phyloP scores from a whole-genome alignment of 495 filamentous ascomycete species.

The Viridothelium virens region DNA sequence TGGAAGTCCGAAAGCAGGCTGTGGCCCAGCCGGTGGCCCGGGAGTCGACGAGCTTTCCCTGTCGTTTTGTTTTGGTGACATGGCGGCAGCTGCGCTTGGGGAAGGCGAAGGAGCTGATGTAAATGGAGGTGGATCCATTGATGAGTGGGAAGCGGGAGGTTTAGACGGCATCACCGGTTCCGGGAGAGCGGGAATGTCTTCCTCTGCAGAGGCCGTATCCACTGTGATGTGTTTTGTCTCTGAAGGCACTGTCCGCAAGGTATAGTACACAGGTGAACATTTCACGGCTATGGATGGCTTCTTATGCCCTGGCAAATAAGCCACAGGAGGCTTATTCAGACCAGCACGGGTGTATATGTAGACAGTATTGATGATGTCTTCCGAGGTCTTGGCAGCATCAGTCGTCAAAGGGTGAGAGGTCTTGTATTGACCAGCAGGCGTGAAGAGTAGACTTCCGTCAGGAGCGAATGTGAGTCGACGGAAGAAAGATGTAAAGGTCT shows the following conservation, averaged over 20 bases:
- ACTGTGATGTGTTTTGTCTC: constrained; percentile 86
- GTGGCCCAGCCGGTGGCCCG: constrained; percentile 46
- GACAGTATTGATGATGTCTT: constrained; percentile 91
- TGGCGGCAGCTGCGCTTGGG: constrained; percentile 40
- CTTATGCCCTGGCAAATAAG: constrained; percentile 96
- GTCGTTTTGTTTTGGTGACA: constrained; percentile 48
- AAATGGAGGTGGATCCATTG: constrained; percentile 77
- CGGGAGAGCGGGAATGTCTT: constrained; percentile 71
- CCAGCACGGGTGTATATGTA: constrained; percentile 97
- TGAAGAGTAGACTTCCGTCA: constrained; percentile 90
- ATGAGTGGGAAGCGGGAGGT: constrained; percentile 46
- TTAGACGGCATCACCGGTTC: constrained; percentile 65
- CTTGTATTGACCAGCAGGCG: constrained; percentile 93
- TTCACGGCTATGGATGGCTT: constrained; percentile 95
- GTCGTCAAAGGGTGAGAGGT: constrained; percentile 58
- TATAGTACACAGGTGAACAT: constrained; percentile 88
- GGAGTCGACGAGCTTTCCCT: constrained; percentile 46
- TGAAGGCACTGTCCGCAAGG: constrained; percentile 53
- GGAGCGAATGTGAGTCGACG: constrained; percentile 87
- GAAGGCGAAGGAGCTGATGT: constrained; percentile 43
- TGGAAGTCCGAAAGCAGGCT: constrained; percentile 64
- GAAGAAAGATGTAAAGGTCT: constrained; percentile 97
- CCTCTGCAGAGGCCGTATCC: constrained; percentile 82
- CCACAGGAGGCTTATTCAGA: constrained; percentile 92
- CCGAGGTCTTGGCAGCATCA: constrained; percentile 63